Evolutionary conservation across 352 stramenopile genomes (phyloP), one percentile per base, ranked within the genome.

Genomic region (Phytophthora capsici): DNA sequence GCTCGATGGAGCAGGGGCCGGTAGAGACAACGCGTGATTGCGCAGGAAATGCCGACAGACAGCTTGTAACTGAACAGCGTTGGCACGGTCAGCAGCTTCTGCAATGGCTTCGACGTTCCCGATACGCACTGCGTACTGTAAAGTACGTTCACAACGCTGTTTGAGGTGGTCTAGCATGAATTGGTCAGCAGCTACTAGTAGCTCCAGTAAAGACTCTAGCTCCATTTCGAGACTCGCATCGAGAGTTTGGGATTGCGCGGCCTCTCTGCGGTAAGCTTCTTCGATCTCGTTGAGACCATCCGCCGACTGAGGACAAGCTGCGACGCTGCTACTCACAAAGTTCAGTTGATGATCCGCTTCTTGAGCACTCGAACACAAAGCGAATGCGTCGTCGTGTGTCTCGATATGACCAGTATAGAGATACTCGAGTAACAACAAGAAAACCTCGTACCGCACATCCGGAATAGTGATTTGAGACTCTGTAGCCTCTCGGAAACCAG

Each of bases 141-240:
- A 62, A 30, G 88, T 71, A 8, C 72, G 84, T 63, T 99, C 96
- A 72, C 94, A 98, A 28, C 97, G 82, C 78, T 98, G 93, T 65
- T 98, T 99, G 14, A 99, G 73, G 71, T 98, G 90, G 68, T 99
- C 95, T 20, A 99, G 78, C 81, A 98, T 98, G 77, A 98, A 99
- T 75, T 98, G 89, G 71, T 99, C 95, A 5, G 94, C 89, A 14
- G 97, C 78, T 41, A 98, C 87, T 9, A 99, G 72, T 10, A 98
- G 77, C 38, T 98, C 90, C 53, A 98, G 69, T 19, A 89, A 73
- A 30, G 82, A 71, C 44, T 91, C 81, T 25, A 98, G 56, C 57
- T 88, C 71, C 57, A 74, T 77, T 50, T 77, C 68, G 9, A 77
- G 57, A 6, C 50, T 61, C 4, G 67, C 37, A 53, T 69, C 56